Percentiles rank a stretch among this genome's conserved stretches.
Conservation (phyloP, 257 asterid species). For the Gentiana dahurica region DNA sequence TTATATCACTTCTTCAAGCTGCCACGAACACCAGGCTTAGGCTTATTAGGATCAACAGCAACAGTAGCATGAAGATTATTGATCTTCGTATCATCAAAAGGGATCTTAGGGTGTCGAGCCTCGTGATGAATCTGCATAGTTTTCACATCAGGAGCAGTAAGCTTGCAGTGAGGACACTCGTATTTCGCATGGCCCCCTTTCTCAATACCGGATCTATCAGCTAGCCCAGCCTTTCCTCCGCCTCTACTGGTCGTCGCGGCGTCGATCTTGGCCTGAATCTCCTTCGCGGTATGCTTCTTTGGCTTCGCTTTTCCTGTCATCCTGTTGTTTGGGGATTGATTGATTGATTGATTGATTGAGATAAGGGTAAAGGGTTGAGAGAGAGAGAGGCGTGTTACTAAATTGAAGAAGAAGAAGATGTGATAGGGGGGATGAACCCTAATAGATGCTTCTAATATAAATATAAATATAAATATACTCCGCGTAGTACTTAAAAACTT, state of each 20-base stretch:
- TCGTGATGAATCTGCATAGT: conserved; percentile 93
- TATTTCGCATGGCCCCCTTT: conserved; percentile 89
- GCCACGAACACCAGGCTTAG: conserved; percentile 79
- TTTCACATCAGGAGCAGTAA: conserved; percentile 73
- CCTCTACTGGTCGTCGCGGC: conserved; percentile 85
- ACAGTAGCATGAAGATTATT: conserved; percentile 44
- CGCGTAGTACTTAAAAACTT: too few relatives aligned
- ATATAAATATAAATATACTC: too few relatives aligned
- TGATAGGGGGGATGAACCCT: conserved; percentile 6
- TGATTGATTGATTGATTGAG: neutral
- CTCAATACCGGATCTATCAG: conserved; percentile 53
- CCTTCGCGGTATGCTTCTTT: conserved; percentile 93
- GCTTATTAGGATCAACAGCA: conserved; percentile 35
- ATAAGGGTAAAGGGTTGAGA: neutral
- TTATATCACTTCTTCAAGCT: conserved; percentile 56
- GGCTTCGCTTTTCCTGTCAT: conserved; percentile 96
- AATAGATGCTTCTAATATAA: neutral
- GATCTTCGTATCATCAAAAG: conserved; percentile 64
- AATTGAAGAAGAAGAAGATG: neutral
- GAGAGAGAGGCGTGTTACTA: neutral
- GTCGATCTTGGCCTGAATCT: conserved; percentile 54
- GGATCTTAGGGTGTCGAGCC: conserved; percentile 68
- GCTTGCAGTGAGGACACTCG: conserved; percentile 82
- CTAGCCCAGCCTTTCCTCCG: conserved; percentile 74
- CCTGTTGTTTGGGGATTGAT: conserved; percentile 1